Percentiles rank a stretch among this genome's conserved stretches.
Evolutionary conservation across 1,284 basidiomycete genomes (phyloP).

Genomic region (Ceratobasidium sp.): DNA sequence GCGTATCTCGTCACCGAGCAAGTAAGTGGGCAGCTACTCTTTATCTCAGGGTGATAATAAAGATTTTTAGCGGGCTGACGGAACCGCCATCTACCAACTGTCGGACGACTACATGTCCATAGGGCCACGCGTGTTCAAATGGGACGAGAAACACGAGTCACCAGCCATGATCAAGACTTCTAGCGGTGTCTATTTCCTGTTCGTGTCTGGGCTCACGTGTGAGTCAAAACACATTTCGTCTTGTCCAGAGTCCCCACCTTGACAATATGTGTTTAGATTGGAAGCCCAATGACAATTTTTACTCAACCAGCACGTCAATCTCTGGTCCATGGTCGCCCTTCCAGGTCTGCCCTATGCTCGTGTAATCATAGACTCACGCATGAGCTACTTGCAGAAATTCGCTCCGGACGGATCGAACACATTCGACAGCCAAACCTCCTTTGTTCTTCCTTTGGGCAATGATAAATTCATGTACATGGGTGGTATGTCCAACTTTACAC

Average conservation of each 20-base stretch:
- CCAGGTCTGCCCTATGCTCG: constrained; percentile 28
- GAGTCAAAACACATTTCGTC: not conserved
- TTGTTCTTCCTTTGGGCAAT: constrained; percentile 46
- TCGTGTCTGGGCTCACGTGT: constrained; percentile 47
- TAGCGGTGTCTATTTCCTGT: constrained; percentile 47
- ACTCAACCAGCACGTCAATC: constrained; percentile 44
- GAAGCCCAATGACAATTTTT: constrained; percentile 48
- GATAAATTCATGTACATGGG: constrained; percentile 48
- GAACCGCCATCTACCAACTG: constrained; percentile 45
- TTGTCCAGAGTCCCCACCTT: not conserved
- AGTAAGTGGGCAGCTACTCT: constrained; percentile 25
- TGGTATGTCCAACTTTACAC: constrained; percentile 21
- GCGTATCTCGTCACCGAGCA: constrained; percentile 48
- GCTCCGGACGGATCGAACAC: constrained; percentile 45
- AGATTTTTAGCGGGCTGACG: constrained; percentile 43
- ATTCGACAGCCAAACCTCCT: constrained; percentile 47
- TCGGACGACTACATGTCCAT: constrained; percentile 46
- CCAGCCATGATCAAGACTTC: constrained; percentile 47
- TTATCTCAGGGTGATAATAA: not conserved
- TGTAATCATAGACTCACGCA: not conserved
- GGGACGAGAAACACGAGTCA: constrained; percentile 44
- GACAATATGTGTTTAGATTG: constrained; percentile 30
- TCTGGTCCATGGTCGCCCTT: constrained; percentile 47
- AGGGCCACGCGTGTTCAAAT: constrained; percentile 43
- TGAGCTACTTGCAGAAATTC: constrained; percentile 36